Conservation (phyloP, 139 green algal species). For the Eudorina sp. region DNA sequence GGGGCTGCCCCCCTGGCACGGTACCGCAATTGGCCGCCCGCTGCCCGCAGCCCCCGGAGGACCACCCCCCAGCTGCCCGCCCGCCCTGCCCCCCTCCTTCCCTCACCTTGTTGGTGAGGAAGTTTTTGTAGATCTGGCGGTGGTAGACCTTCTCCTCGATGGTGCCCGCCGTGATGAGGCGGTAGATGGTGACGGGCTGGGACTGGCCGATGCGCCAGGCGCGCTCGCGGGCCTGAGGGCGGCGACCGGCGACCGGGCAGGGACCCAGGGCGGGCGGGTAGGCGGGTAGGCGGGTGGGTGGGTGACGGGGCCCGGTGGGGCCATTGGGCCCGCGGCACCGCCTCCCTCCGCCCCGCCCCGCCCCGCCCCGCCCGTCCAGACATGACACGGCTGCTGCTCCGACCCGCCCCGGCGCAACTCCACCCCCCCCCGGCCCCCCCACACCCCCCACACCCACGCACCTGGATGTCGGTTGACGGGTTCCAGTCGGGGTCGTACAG, state of each 20-base stretch:
- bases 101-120: conserved; percentile 87
- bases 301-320: not conserved
- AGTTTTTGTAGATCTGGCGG: conserved; percentile 94
- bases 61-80: no score
- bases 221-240: conserved; percentile 88
- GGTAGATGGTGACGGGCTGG: conserved; percentile 93
- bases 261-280: not conserved
- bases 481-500: conserved; percentile 99
- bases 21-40: no score
- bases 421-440: not conserved
- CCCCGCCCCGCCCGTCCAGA: not conserved
- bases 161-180: conserved; percentile 93
- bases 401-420: no score
- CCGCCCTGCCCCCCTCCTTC: not conserved
- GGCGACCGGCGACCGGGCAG: not conserved
- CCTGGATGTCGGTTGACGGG: conserved; percentile 90
- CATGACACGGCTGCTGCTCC: no score
- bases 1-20: no score
- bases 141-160: conserved; percentile 99
- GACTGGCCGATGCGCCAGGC: conserved; percentile 97
- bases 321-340: not conserved
- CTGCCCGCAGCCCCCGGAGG: not conserved
- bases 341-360: not conserved
- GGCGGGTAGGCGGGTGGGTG: not conserved
- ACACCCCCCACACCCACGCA: not conserved